These are phyloP conservation scores for Umbilicaria muhlenbergii DNA, from an alignment of 495 filamentous ascomycete species.

Conservation along the genomic window DNA sequence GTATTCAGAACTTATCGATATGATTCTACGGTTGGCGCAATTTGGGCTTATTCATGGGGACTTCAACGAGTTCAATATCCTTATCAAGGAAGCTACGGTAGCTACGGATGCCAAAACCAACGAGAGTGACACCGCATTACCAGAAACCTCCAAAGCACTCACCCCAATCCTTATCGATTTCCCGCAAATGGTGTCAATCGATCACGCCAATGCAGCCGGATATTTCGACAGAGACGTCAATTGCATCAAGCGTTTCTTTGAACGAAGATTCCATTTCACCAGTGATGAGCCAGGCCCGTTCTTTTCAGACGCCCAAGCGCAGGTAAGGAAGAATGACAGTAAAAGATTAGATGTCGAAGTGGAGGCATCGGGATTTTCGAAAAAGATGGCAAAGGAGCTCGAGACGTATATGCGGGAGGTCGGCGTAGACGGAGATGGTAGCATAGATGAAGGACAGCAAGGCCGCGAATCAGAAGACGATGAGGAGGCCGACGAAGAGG, in stretches of 20 bases:
- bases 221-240: conserved; percentile 92
- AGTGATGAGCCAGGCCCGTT: conserved; percentile 71
- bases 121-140: conserved; percentile 6
- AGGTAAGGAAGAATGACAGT: conserved; percentile 40
- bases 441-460: conserved; percentile 9
- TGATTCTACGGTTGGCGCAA: conserved; percentile 71
- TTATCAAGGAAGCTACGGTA: conserved; percentile 53
- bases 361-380: conserved; percentile 87
- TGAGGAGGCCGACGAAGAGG: conserved; percentile 25
- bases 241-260: conserved; percentile 88
- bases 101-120: background rate
- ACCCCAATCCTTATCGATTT: conserved; percentile 87
- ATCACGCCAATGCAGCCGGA: conserved; percentile 81
- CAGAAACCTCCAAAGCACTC: conserved; percentile 19
- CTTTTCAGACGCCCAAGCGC: conserved; percentile 67
- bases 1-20: conserved; percentile 76
- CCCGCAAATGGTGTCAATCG: conserved; percentile 94
- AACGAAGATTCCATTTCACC: conserved; percentile 73
- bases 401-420: conserved; percentile 74
- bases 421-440: conserved; percentile 40
- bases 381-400: conserved; percentile 86
- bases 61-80: conserved; percentile 98
- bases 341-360: conserved; percentile 73
- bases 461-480: conserved; percentile 4
- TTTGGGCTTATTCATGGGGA: conserved; percentile 93